phyloP scores from a whole-genome alignment of 2,329 filamentous ascomycete genomes.

The Fulvia fulva region DNA sequence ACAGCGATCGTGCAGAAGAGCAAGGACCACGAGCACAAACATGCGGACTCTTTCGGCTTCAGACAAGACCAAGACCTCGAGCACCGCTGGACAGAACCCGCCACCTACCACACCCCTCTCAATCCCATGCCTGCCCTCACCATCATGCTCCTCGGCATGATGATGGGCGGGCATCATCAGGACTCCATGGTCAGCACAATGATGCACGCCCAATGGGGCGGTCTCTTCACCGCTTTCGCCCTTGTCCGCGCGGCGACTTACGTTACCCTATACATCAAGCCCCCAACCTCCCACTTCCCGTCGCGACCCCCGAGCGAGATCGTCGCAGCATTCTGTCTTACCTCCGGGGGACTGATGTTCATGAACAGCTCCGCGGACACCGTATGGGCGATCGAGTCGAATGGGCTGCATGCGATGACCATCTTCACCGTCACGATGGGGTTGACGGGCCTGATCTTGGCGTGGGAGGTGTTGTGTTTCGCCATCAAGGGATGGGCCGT shows the following conservation, averaged over 20 bases:
- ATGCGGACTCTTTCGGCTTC: slow-evolving; percentile 14
- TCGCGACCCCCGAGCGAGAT: slow-evolving; percentile 86
- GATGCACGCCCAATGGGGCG: slow-evolving; percentile 93
- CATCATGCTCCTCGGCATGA: slow-evolving; percentile 80
- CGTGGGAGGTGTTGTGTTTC: slow-evolving; percentile 71
- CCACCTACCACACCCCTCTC: slow-evolving; percentile 68
- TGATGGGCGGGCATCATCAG: slow-evolving; percentile 95
- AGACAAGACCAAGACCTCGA: neutral
- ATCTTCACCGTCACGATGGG: slow-evolving; percentile 87
- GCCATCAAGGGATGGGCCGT: slow-evolving; percentile 83
- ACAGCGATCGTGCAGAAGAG: slow-evolving; percentile 42
- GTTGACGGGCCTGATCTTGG: slow-evolving; percentile 76
- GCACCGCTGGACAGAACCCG: slow-evolving; percentile 56
- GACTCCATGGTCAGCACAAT: slow-evolving; percentile 77
- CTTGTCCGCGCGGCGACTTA: slow-evolving; percentile 77
- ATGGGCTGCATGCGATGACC: slow-evolving; percentile 85
- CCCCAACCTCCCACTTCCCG: slow-evolving; percentile 74
- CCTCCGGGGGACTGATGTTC: slow-evolving; percentile 83
- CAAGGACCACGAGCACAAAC: slow-evolving; percentile 33
- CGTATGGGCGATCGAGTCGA: slow-evolving; percentile 69
- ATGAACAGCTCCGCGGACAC: slow-evolving; percentile 83
- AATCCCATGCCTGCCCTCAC: slow-evolving; percentile 87
- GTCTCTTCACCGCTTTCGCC: slow-evolving; percentile 74
- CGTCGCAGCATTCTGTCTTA: slow-evolving; percentile 80
- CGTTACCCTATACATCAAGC: slow-evolving; percentile 71